Percentiles rank a stretch among this genome's conserved stretches.
These are phyloP conservation scores for Sclerotinia spermophila DNA, from an alignment of 2,329 filamentous ascomycete species.

Conservation along the genomic window DNA sequence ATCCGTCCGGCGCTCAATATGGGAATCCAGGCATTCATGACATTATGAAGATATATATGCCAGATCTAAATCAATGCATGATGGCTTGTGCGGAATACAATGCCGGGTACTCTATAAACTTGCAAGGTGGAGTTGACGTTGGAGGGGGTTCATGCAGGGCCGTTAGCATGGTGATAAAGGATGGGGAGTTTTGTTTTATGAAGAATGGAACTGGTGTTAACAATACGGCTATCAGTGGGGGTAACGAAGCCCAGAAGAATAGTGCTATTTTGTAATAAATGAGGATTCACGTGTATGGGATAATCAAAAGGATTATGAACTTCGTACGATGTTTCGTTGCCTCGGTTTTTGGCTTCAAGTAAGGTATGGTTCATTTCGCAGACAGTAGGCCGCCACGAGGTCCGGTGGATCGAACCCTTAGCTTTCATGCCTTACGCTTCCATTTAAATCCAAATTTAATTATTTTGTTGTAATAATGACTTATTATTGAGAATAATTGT, in stretches of 20 bases:
- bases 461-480: too few species aligned
- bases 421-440: too few species aligned
- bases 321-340: too few species aligned
- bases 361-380: too few species aligned
- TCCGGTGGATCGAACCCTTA: too few species aligned
- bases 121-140: not conserved
- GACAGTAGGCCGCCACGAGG: too few species aligned
- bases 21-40: conserved; percentile 15
- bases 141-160: conserved; percentile 12
- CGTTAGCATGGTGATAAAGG: conserved; percentile 11
- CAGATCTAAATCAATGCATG: conserved; percentile 5
- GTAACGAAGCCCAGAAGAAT: conserved; percentile 3
- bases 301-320: too few species aligned
- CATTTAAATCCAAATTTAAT: too few species aligned
- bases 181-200: conserved; percentile 19
- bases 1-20: not conserved
- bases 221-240: conserved; percentile 12
- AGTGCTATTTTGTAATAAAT: conserved; percentile 17
- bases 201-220: conserved; percentile 20
- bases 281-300: not conserved
- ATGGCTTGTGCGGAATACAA: conserved; percentile 18
- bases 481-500: too few species aligned
- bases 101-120: not conserved
- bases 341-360: too few species aligned
- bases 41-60: conserved; percentile 18